A percentile compares a stretch with the other conserved stretches of the same genome.
These are phyloP conservation scores for Penicillium sp. DNA, from an alignment of 2,329 filamentous ascomycete species.

Conservation along the genomic window DNA sequence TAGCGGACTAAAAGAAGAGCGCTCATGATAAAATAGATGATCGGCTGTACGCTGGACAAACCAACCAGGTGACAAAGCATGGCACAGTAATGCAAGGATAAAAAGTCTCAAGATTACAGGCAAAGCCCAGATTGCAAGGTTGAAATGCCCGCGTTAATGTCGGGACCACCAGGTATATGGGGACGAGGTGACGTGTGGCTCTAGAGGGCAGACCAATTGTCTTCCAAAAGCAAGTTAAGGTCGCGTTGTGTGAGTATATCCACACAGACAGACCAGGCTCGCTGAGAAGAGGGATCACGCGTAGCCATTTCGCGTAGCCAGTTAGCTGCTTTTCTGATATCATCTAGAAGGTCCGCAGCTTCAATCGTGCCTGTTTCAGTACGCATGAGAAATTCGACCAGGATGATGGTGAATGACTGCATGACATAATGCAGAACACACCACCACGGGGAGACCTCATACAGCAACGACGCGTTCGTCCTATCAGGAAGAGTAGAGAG, in stretches of 20 bases:
- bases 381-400: slow-evolving; percentile 38
- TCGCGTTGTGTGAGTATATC: slow-evolving; percentile 26
- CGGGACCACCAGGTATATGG: background rate
- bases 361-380: slow-evolving; percentile 32
- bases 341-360: slow-evolving; percentile 25
- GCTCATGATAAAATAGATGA: background rate
- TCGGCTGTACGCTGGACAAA: background rate
- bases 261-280: slow-evolving; percentile 35
- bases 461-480: slow-evolving; percentile 32
- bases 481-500: slow-evolving; percentile 38
- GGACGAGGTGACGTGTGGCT: background rate
- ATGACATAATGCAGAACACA: slow-evolving; percentile 44
- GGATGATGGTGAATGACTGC: slow-evolving; percentile 40
- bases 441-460: slow-evolving; percentile 41
- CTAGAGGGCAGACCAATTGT: slow-evolving; percentile 7
- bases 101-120: background rate
- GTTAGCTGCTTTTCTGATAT: slow-evolving; percentile 33
- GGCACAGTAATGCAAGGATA: background rate
- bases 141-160: background rate
- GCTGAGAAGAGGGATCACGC: slow-evolving; percentile 33
- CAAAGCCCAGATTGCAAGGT: slow-evolving; percentile 43
- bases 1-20: background rate
- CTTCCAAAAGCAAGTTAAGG: slow-evolving; percentile 9
- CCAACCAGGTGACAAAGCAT: background rate
- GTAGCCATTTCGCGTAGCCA: slow-evolving; percentile 41